Conservation (phyloP, 768 basidiomycete species). For the Amanita brunnescens region DNA sequence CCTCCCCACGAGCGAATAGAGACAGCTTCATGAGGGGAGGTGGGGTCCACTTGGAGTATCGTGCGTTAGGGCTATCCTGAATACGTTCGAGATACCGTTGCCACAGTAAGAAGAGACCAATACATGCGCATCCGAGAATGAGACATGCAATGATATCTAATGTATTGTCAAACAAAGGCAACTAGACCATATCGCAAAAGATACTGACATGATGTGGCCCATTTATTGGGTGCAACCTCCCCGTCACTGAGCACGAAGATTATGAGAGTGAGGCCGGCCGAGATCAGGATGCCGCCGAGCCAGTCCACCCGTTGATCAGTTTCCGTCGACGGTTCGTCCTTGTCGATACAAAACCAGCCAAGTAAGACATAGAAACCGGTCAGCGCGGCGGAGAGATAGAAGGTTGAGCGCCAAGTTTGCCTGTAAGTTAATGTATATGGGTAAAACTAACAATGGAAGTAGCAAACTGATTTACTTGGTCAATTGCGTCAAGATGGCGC, state of each 20-base stretch:
- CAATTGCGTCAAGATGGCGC: constrained; percentile 62
- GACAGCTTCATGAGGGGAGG: constrained; percentile 56
- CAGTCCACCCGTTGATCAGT: constrained; percentile 56
- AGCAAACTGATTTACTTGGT: constrained; percentile 23
- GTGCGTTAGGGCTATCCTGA: constrained; percentile 16
- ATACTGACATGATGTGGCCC: constrained; percentile 38
- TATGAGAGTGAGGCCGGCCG: constrained; percentile 58
- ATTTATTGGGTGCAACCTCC: constrained; percentile 45
- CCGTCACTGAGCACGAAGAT: constrained; percentile 70
- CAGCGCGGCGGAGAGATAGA: constrained; percentile 52
- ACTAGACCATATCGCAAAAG: constrained; percentile 12
- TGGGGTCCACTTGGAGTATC: constrained; percentile 23
- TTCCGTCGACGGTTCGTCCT: constrained; percentile 39
- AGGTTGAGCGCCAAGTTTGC: constrained; percentile 33
- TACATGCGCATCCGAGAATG: constrained; percentile 47
- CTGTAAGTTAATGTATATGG: background rate
- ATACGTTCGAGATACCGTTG: constrained; percentile 50
- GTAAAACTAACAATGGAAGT: background rate
- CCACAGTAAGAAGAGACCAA: constrained; percentile 55
- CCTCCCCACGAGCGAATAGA: constrained; percentile 48
- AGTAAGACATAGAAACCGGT: constrained; percentile 41
- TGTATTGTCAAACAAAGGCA: background rate
- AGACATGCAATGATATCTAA: constrained; percentile 66
- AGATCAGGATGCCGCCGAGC: constrained; percentile 63
- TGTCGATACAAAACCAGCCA: constrained; percentile 52